Base-by-base conservation (phyloP, 371 early-diverging fungal species). In the Mortierella sp. region DNA sequence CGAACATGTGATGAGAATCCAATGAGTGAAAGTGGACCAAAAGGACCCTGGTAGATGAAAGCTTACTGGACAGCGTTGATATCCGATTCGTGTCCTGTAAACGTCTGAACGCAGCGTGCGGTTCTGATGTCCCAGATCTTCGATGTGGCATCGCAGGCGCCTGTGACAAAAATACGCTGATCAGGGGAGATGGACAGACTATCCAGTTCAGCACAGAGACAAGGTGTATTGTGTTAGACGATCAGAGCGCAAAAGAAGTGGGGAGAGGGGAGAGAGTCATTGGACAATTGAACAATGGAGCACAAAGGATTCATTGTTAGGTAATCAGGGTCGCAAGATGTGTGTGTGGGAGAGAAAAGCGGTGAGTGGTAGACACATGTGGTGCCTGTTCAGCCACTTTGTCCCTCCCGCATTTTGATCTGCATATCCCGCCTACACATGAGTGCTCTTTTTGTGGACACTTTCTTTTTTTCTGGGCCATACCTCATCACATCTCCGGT, bases 401-500 rank as follows among this genome's bases (percentile, higher is more conserved):
- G 7, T 4, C 34, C 34, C 34, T 10, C 34, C 34, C 34, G 7
- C 34, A 7, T 34, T 10, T 34, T 34, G n/a, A n/a, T n/a, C n/a
- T n/a, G n/a, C n/a, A n/a, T n/a, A n/a, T n/a, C n/a, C n/a, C n/a
- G n/a, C n/a, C 34, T 24, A 26, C 49, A 49, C 24, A 49, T 49
- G 46, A 39, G 50, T 34, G 10, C 34, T 10, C 34, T 34, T 34
- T 34, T 34, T 4, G 34, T 7, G 34, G 7, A 7, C 34, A 34
- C 7, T 4, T 7, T 10, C 34, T 34, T 4, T 4, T 34, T 34
- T 34, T 16, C n/a, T 5, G 3, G 28, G 45, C 10, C 50, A 55
- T 82, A 89, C 88, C 90, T 94, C 98, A 99, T 99, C 46, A 99
- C 99, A 79, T 99, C 99, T 26, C 98, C 99, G 16, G 96, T 95